phyloP scores from a whole-genome alignment of 495 filamentous ascomycete species.

The Penicillium malachiteum region DNA sequence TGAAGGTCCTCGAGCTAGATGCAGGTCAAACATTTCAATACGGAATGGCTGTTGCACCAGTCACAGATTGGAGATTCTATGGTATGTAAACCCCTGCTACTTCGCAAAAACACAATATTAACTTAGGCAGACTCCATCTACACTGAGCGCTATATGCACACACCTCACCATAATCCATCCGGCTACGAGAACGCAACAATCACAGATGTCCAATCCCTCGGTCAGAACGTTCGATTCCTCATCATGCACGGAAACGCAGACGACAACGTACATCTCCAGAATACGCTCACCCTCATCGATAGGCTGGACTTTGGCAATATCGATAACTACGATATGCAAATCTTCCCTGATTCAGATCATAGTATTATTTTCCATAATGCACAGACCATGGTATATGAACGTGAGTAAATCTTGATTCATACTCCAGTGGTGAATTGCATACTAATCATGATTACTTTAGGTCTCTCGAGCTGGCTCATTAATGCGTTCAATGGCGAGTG shows the following conservation, averaged over 20 bases:
- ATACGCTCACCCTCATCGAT: slow-evolving; percentile 81
- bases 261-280: slow-evolving; percentile 97
- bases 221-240: slow-evolving; percentile 77
- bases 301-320: slow-evolving; percentile 78
- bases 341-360: slow-evolving; percentile 96
- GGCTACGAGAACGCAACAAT: slow-evolving; percentile 80
- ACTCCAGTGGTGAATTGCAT: not conserved
- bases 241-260: slow-evolving; percentile 94
- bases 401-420: slow-evolving; percentile 57
- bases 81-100: slow-evolving; percentile 46
- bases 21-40: slow-evolving; percentile 88
- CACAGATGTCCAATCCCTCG: slow-evolving; percentile 65
- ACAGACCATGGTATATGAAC: slow-evolving; percentile 89
- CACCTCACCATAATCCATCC: slow-evolving; percentile 71
- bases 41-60: slow-evolving; percentile 96
- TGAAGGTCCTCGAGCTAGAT: slow-evolving; percentile 92
- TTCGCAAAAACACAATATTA: not conserved
- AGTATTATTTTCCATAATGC: slow-evolving; percentile 94
- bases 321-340: slow-evolving; percentile 94
- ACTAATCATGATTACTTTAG: slow-evolving; percentile 50
- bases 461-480: slow-evolving; percentile 86
- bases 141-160: slow-evolving; percentile 95
- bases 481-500: slow-evolving; percentile 98
- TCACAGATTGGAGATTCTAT: slow-evolving; percentile 96
- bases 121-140: slow-evolving; percentile 73